phyloP scores from a whole-genome alignment of 2,329 filamentous ascomycete species.

The Diaporthe ilicicola region DNA sequence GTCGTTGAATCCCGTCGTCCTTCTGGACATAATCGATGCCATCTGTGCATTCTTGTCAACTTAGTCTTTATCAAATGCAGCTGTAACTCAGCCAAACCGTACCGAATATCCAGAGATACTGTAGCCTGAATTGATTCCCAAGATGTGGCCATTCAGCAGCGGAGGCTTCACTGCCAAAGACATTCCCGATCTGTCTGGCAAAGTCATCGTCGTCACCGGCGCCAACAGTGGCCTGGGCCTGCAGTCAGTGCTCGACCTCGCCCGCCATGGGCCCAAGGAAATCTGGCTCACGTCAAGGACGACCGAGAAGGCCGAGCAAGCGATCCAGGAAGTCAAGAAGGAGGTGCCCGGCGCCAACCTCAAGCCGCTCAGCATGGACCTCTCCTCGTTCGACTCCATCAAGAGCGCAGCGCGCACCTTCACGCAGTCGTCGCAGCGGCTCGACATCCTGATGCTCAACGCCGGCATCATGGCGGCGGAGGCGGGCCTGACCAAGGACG shows the following conservation, averaged over 20 bases:
- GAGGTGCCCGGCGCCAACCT: slow-evolving; percentile 36
- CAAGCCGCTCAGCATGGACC: slow-evolving; percentile 52
- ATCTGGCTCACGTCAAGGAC: slow-evolving; percentile 47
- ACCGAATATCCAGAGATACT: too few relatives aligned
- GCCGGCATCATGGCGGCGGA: slow-evolving; percentile 54
- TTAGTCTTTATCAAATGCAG: neutral
- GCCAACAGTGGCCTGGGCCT: slow-evolving; percentile 60
- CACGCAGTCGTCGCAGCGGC: slow-evolving; percentile 35
- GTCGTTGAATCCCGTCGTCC: neutral
- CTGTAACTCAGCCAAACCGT: neutral
- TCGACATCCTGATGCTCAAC: slow-evolving; percentile 47
- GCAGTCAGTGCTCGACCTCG: slow-evolving; percentile 51
- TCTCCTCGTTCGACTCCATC: slow-evolving; percentile 53
- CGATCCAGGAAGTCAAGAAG: slow-evolving; percentile 48
- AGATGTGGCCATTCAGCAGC: slow-evolving; percentile 29
- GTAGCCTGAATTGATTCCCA: neutral
- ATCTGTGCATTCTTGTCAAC: too few relatives aligned
- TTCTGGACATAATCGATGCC: neutral
- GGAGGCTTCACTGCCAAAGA: slow-evolving; percentile 44
- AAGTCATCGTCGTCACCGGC: slow-evolving; percentile 58
- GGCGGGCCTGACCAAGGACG: slow-evolving; percentile 49
- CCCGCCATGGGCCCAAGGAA: slow-evolving; percentile 46
- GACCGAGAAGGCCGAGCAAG: slow-evolving; percentile 45
- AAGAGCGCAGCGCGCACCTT: slow-evolving; percentile 50
- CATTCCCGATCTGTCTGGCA: slow-evolving; percentile 49